These are phyloP conservation scores for Cercophora sp. DNA, from an alignment of 495 filamentous ascomycete species.

Conservation along the genomic window DNA sequence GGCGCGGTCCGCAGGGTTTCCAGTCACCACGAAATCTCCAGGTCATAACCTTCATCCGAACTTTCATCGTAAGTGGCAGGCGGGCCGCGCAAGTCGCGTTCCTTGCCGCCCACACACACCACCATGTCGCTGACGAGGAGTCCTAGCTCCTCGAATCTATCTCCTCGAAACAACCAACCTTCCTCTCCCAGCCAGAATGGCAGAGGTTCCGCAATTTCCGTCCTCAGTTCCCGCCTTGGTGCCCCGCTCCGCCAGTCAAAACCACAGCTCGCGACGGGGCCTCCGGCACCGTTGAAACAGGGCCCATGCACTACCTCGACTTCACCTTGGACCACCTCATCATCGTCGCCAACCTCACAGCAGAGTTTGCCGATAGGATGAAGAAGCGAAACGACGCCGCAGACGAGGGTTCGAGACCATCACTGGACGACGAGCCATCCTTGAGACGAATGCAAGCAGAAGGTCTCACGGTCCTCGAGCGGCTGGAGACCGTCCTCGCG, in stretches of 20 bases:
- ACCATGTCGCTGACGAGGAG: no score
- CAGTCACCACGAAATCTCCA: background rate
- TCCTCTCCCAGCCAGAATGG: background rate
- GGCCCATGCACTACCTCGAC: constrained; percentile 2
- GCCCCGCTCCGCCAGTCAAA: background rate
- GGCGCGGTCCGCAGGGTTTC: constrained; percentile 1
- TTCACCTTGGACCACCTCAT: constrained; percentile 3
- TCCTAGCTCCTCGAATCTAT: background rate
- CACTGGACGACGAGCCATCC: no score
- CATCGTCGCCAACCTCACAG: background rate
- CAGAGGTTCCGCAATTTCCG: background rate
- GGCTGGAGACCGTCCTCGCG: background rate
- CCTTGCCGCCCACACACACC: no score
- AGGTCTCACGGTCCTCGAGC: background rate
- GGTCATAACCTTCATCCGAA: background rate
- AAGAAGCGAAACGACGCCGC: no score
- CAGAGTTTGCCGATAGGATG: background rate
- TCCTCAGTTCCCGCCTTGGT: background rate
- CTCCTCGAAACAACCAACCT: background rate
- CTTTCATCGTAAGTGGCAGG: constrained; percentile 1
- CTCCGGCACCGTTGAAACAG: background rate
- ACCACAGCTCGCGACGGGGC: no score
- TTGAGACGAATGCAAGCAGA: background rate
- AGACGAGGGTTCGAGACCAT: no score
- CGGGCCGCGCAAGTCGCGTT: no score